These are phyloP conservation scores for Exophiala oligosperma DNA, from an alignment of 2,329 filamentous ascomycete genomes.

Conservation along the genomic window DNA sequence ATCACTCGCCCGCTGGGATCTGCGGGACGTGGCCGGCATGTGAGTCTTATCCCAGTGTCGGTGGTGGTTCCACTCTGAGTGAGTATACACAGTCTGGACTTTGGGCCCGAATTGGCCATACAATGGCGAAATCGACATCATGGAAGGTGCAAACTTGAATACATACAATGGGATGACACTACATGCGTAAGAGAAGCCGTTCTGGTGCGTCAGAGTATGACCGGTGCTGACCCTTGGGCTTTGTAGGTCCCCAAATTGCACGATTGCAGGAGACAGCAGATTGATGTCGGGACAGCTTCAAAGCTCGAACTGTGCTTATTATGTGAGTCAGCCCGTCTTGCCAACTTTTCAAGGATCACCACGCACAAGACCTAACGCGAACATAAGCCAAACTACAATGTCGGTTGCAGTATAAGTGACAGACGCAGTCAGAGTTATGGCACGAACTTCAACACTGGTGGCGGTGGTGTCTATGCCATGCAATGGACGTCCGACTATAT, in stretches of 20 bases:
- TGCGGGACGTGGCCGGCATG: slow-evolving; percentile 43
- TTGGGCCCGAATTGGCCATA: slow-evolving; percentile 62
- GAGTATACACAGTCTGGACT: slow-evolving; percentile 39
- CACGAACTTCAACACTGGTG: slow-evolving; percentile 63
- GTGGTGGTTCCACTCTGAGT: neutral
- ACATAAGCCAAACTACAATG: slow-evolving; percentile 34
- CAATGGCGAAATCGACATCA: slow-evolving; percentile 68
- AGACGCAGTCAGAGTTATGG: slow-evolving; percentile 52
- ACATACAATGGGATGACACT: slow-evolving; percentile 60
- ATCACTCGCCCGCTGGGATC: slow-evolving; percentile 36
- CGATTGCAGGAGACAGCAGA: slow-evolving; percentile 31
- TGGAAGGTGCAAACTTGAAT: slow-evolving; percentile 67
- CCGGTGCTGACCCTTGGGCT: neutral
- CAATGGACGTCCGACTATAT: slow-evolving; percentile 51
- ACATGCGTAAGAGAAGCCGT: slow-evolving; percentile 48
- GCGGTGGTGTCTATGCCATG: slow-evolving; percentile 66
- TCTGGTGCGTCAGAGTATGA: neutral
- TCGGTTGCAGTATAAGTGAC: slow-evolving; percentile 57
- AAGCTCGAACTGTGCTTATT: slow-evolving; percentile 54
- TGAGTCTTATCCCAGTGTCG: neutral
- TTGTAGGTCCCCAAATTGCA: slow-evolving; percentile 23
- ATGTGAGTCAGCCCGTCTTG: slow-evolving; percentile 19
- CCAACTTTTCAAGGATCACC: too few species aligned
- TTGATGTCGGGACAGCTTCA: slow-evolving; percentile 43
- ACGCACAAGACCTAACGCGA: neutral